Percentiles rank a stretch among this genome's conserved stretches.
Conservation (phyloP, 257 asterid genomes). For the Osmanthus fragrans region DNA sequence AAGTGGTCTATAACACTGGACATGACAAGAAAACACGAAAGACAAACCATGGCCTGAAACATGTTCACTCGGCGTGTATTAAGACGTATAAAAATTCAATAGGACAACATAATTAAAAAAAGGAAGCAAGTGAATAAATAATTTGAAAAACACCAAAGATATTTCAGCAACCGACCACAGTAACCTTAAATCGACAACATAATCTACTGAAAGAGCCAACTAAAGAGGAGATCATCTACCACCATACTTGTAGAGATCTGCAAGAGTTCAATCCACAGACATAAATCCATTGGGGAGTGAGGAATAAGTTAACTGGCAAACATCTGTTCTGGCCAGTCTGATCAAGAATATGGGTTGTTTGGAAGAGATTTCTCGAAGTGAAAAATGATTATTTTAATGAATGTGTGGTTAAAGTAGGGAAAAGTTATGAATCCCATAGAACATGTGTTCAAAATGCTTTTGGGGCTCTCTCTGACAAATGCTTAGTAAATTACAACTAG, state of each 20-base stretch:
- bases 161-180: slow-evolving; percentile 11
- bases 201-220: not conserved
- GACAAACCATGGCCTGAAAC: not conserved
- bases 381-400: too few species aligned
- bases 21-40: not conserved
- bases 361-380: too few species aligned
- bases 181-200: not conserved
- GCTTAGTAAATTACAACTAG: not conserved
- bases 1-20: not conserved
- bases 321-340: not conserved
- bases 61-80: not conserved
- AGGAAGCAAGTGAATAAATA: not conserved
- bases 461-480: too few species aligned
- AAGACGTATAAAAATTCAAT: not conserved
- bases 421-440: too few species aligned
- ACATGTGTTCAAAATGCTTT: too few species aligned
- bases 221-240: not conserved
- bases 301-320: not conserved
- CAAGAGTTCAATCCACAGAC: not conserved
- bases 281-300: not conserved
- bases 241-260: not conserved
- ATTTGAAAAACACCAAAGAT: slow-evolving; percentile 6
- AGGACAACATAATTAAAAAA: not conserved
- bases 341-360: not conserved
- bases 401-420: too few species aligned